Evolutionary conservation across 192 early-diverging fungal genomes (phyloP).

Genomic region (Pilobolus umbonatus): DNA sequence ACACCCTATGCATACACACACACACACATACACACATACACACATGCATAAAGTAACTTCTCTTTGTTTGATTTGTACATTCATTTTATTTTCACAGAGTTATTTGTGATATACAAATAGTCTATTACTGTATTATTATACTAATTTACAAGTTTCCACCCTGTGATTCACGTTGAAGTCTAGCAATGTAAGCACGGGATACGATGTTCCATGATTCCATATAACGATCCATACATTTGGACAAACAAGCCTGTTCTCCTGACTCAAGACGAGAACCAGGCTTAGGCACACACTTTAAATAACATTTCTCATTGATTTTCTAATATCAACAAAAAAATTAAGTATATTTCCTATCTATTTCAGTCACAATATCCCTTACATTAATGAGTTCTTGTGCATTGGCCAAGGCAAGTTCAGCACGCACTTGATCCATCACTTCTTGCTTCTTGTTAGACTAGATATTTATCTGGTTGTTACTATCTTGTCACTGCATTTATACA

Average conservation of each 20-base stretch:
- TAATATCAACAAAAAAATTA: slow-evolving; percentile 31
- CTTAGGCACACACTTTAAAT: slow-evolving; percentile 71
- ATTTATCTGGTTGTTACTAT: neutral
- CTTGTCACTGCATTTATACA: neutral
- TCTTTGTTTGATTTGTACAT: no score
- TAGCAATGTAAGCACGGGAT: slow-evolving; percentile 67
- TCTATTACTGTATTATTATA: no score
- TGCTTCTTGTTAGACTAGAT: slow-evolving; percentile 54
- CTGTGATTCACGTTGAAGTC: slow-evolving; percentile 65
- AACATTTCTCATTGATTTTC: slow-evolving; percentile 91
- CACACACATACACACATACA: no score
- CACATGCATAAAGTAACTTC: no score
- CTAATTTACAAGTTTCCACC: slow-evolving; percentile 23
- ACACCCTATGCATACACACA: no score
- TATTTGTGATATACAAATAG: no score
- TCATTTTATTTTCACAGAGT: no score
- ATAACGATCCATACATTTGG: slow-evolving; percentile 84
- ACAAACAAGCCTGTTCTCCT: slow-evolving; percentile 69
- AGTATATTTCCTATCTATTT: slow-evolving; percentile 2
- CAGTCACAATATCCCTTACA: slow-evolving; percentile 34
- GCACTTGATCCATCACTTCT: slow-evolving; percentile 73
- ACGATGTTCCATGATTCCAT: slow-evolving; percentile 86
- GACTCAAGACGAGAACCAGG: slow-evolving; percentile 65
- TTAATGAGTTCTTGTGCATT: slow-evolving; percentile 81
- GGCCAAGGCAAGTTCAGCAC: slow-evolving; percentile 71